Evolutionary conservation across 441 rosid species (phyloP), one percentile per base, ranked within the genome.

Genomic region (Erodium trifolium): DNA sequence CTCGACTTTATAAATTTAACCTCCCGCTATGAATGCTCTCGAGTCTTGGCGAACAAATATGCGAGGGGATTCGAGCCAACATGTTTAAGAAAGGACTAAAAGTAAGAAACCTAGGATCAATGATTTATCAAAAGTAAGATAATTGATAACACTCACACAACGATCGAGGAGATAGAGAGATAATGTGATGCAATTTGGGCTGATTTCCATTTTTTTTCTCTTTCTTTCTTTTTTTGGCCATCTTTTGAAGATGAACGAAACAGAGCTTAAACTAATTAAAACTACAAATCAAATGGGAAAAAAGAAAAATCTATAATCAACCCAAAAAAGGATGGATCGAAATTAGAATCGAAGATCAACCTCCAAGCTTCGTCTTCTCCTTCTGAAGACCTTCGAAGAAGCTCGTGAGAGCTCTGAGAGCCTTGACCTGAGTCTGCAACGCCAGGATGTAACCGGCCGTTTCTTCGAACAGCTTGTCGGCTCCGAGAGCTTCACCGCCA

Each of bases 401-500:
- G 51, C 67, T n/a, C 18, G 86, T 57, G 27, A 89, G 82, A 68
- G 77, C 76, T 78, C 72, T 81, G 84, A 86, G 78, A 77, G 87
- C 83, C 75, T 78, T 84, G 53, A 89, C 79, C 75, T 87, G 92
- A 77, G 70, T 78, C 72, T 87, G 83, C 68, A 89, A 69, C 70
- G 80, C 69, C 78, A 87, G 67, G 27, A 89, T 89, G 77, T 89
- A 89, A 9, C 59, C 81, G 41, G 92, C 96, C 0, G 92, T 89
- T 73, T 87, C 86, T 77, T 89, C 88, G 4, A 86, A 87, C 69
- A 89, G 70, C 72, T 77, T 77, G 63, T 86, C 96, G 2, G 76
- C 78, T 14, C 81, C 87, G 5, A 87, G 82, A 1, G 71, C 65
- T 3, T 76, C 83, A n/a, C 89, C 89, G 34, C 92, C 96, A 0